Evolutionary conservation across 2,329 filamentous ascomycete genomes (phyloP), one percentile per base, ranked within the genome.

Genomic region (Penicillium olsonii): DNA sequence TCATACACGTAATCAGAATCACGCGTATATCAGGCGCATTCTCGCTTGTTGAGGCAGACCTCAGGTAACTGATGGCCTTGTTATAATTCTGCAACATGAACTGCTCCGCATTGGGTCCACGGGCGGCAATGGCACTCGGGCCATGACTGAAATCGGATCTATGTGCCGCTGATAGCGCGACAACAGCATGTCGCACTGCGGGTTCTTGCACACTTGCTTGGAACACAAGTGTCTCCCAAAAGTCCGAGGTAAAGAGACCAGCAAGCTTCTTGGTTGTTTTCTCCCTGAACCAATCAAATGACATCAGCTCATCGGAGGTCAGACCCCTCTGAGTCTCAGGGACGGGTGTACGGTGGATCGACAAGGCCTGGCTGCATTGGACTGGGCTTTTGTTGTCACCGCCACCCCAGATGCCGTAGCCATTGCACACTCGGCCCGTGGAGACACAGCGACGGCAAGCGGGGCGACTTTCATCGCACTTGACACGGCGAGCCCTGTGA

Each of bases 321-420:
- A 58, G 49, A 22, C 52, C 53, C 31, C 48, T 53, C 4, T 15
- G 39, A 37, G 48, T 53, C 4, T 15, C 39, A 37, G 48, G 51
- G 24, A 53, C 39, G 4, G 45, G 54, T 10, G 49, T 54, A 29
- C 47, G 50, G 35, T 53, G 55, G 29, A 44, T 46, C 17, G 48
- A 61, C 15, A 50, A 51, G 24, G 38, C 55, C 17, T 40, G 37
- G 14, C 26, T 57, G 43, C 58, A 17, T 56, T 61, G 39, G 15
- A 54, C 45, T 12, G 60, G 38, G 7, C 48, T 47, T 37, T 62
- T 59, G 10, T 47, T 53, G 27, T 69, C 68, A 9, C 65, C 68
- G 3, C 71, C 68, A 22, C 71, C 69, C 70, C 69, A 71, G 29
- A 76, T 62, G 0, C 72, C 74, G 52, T 76, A 76, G 12, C 75